Evolutionary conservation across 371 early-diverging fungal genomes (phyloP), one percentile per base, ranked within the genome.

Genomic region (Syncephalastrum racemosum): DNA sequence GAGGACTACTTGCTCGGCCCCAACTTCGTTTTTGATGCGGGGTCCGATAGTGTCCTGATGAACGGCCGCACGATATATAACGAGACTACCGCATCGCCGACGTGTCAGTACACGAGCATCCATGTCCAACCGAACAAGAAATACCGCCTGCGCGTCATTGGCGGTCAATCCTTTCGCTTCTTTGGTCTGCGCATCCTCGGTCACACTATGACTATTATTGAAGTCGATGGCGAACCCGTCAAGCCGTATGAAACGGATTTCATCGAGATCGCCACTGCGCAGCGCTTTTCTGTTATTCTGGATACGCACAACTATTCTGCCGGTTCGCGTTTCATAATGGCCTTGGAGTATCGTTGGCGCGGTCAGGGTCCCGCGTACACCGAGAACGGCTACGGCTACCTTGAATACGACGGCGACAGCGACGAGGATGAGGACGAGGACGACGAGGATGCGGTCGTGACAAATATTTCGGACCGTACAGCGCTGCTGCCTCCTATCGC

Each of bases 61-160:
- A 79, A 79, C 51, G 79, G 79, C n/a, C 64, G 50, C 3, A 65
- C 70, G 0, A 24, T 73, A 1, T 53, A 63, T 25, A 46, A 62
- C 42, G 22, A 50, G 41, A 4, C 20, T 46, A 41, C 24, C 4
- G 20, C 44, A 59, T 14, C 74, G 74, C 23, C 65, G 12, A 10
- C 6, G 8, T 31, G 57, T 15, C 68, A 66, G 16, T 72, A 72
- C 20, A 49, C 60, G 7, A 51, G 58, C 0, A 23, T 72, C 3
- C 40, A 54, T 40, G 70, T 74, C 14, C 48, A 70, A 18, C 63
- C 63, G 2, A 54, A 60, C 12, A 70, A 63, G 19, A 62, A 59
- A 3, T 79, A 79, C 24, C 60, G 79, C n/a, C 24, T 79, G 16
- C 69, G 76, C 1, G 50, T 79, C 4, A 64, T 79, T 36, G 75